Evolutionary conservation across 352 stramenopile genomes (phyloP).

Genomic region (Globisporangium acanthophoron): DNA sequence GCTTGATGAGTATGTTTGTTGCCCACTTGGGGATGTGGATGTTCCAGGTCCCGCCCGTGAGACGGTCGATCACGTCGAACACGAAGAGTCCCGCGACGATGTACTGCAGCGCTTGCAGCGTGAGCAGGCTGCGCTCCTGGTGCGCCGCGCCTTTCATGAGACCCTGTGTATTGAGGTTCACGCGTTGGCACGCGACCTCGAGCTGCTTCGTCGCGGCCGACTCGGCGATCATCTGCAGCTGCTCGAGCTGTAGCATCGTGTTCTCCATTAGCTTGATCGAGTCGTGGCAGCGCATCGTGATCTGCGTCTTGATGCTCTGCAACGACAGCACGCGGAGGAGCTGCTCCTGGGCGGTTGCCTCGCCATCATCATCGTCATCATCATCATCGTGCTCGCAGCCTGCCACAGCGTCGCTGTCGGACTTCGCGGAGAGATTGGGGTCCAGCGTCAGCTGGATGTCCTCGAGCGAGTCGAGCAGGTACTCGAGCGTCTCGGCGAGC

Average conservation of each 20-base stretch:
- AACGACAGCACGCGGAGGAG: conserved; percentile 93
- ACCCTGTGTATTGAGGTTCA: conserved; percentile 87
- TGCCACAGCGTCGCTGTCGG: neutral
- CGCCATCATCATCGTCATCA: conserved; percentile 34
- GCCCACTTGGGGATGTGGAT: conserved; percentile 84
- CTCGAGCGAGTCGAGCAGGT: conserved; percentile 93
- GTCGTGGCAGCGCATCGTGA: conserved; percentile 91
- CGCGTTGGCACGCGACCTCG: conserved; percentile 79
- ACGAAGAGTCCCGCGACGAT: conserved; percentile 90
- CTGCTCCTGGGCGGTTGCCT: conserved; percentile 21
- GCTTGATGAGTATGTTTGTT: conserved; percentile 28
- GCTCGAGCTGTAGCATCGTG: conserved; percentile 90
- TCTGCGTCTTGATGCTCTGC: conserved; percentile 80
- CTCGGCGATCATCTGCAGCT: conserved; percentile 91
- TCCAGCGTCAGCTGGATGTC: conserved; percentile 41
- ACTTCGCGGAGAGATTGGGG: neutral
- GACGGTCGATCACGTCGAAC: conserved; percentile 94
- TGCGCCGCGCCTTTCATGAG: conserved; percentile 78
- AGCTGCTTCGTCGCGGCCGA: conserved; percentile 89
- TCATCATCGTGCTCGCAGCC: conserved; percentile 7
- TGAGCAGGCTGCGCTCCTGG: conserved; percentile 59
- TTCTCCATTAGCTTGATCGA: conserved; percentile 95
- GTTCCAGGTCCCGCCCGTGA: conserved; percentile 91
- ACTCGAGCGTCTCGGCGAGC: conserved; percentile 95
- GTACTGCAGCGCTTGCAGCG: conserved; percentile 88